These are phyloP conservation scores for Symbiodinium pilosum DNA, from an alignment of 73 alveolate genomes.

Conservation along the genomic window DNA sequence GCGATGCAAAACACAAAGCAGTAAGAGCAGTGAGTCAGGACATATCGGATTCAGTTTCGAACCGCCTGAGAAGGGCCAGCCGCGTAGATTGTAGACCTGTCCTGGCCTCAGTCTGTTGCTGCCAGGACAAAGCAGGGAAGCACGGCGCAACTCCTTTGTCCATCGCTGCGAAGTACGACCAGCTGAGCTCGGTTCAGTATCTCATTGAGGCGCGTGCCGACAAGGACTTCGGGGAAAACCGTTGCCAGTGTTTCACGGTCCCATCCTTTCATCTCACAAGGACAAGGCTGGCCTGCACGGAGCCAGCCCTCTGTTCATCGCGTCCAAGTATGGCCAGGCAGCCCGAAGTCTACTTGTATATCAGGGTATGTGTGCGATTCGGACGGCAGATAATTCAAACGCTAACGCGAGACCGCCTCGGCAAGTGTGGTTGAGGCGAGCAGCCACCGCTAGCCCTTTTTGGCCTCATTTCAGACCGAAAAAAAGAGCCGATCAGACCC, in stretches of 20 bases:
- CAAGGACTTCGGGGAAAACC: not conserved
- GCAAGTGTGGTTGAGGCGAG: not conserved
- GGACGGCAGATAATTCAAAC: no score
- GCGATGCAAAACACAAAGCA: no score
- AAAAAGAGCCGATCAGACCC: no score
- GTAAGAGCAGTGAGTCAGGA: no score
- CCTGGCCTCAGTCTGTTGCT: not conserved
- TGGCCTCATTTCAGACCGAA: not conserved
- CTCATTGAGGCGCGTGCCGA: constrained; percentile 57
- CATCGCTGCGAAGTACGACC: constrained; percentile 77
- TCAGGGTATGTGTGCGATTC: not conserved
- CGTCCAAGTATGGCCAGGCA: constrained; percentile 77
- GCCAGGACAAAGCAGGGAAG: constrained; percentile 41
- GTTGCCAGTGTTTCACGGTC: no score
- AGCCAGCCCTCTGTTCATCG: constrained; percentile 78
- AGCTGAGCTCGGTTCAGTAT: constrained; percentile 28
- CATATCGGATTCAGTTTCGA: no score
- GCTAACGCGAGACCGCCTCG: no score
- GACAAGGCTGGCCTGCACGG: constrained; percentile 34
- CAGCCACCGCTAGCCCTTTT: not conserved
- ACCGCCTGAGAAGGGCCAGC: no score
- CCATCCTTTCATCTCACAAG: not conserved
- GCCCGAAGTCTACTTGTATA: no score
- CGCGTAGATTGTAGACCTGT: not conserved
- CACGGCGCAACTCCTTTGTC: constrained; percentile 60